Conservation (phyloP, 1,284 basidiomycete species). For the Inonotus hispidus region DNA sequence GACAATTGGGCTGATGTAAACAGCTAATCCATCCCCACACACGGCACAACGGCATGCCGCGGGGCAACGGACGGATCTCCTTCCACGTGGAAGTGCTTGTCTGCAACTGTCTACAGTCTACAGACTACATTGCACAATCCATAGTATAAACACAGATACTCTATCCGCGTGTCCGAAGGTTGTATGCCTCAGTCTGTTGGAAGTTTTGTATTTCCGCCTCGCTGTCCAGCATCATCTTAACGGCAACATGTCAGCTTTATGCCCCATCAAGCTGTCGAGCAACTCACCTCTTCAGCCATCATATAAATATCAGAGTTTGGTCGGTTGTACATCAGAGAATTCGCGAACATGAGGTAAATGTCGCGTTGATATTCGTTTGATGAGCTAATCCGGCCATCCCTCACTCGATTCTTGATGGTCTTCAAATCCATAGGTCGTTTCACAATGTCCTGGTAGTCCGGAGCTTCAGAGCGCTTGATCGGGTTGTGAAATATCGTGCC, state of each 20-base stretch:
- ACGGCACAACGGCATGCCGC: background rate
- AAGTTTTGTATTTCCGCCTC: slow-evolving; percentile 74
- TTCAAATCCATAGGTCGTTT: slow-evolving; percentile 91
- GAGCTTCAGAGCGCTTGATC: slow-evolving; percentile 82
- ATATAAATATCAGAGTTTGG: slow-evolving; percentile 76
- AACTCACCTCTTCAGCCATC: slow-evolving; percentile 83
- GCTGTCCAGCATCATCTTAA: slow-evolving; percentile 81
- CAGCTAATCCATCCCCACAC: background rate
- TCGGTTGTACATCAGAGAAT: slow-evolving; percentile 93
- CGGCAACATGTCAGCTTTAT: slow-evolving; percentile 13
- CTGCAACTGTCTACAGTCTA: slow-evolving; percentile 11
- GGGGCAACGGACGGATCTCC: too few species aligned
- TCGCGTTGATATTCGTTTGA: slow-evolving; percentile 87
- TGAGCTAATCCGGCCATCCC: slow-evolving; percentile 74
- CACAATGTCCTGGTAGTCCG: slow-evolving; percentile 87
- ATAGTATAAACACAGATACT: too few species aligned
- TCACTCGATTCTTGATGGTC: slow-evolving; percentile 78
- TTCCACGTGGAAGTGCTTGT: too few species aligned
- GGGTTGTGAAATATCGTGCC: slow-evolving; percentile 89
- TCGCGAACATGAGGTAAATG: slow-evolving; percentile 89
- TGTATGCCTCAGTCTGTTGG: slow-evolving; percentile 69
- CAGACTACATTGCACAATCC: too few species aligned
- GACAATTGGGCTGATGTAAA: background rate
- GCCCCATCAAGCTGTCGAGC: slow-evolving; percentile 2
- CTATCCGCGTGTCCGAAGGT: slow-evolving; percentile 38